Base-by-base conservation (phyloP, 2,329 filamentous ascomycete genomes). In the Xylariaceae sp. region DNA sequence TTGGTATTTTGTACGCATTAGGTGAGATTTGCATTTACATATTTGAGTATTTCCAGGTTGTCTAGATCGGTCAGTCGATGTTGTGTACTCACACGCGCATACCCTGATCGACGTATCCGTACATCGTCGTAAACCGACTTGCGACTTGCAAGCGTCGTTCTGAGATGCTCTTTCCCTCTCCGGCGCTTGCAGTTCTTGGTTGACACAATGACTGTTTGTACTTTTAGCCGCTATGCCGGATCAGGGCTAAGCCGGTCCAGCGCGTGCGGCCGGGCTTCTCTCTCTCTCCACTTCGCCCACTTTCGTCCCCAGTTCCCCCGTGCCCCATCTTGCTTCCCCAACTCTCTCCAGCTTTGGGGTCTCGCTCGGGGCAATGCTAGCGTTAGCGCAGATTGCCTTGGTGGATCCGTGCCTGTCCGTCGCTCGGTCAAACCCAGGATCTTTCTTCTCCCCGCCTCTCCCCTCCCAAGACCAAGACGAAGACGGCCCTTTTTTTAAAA, bases 401-500 rank as follows among this genome's bases (percentile, higher is more conserved):
- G 64, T 67, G 67, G 65, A 58, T 58, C 62, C 59, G 53, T 62
- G 58, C 63, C 53, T 45, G 60, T 56, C 61, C 59, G 62, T 67
- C 66, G 64, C 63, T 68, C 64, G 66, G 66, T 66, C 67, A 68
- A 64, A 67, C 66, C 62, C 62, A 66, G 65, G 64, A 70, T 61
- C 61, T 65, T 42, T 63, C 65, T 54, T 53, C 60, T 59, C 61
- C 63, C 57, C 65, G 53, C 64, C 37, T 42, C 37, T 30, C 23
- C 23, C 23, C 23, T 30, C 37, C 37, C 59, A 62, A 37, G 49
- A 62, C 37, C 59, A 62, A 37, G 49, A 62, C 51, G 47, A 61
- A 71, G 67, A 70, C 66, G 69, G 68, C 65, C 67, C 67, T 71
- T 71, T 70, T 70, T 51, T 9, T 42, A 5, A 42, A n/a, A 64